Evolutionary conservation across 2,329 filamentous ascomycete genomes (phyloP), one percentile per base, ranked within the genome.

Genomic region (Pseudogymnoascus sp.): DNA sequence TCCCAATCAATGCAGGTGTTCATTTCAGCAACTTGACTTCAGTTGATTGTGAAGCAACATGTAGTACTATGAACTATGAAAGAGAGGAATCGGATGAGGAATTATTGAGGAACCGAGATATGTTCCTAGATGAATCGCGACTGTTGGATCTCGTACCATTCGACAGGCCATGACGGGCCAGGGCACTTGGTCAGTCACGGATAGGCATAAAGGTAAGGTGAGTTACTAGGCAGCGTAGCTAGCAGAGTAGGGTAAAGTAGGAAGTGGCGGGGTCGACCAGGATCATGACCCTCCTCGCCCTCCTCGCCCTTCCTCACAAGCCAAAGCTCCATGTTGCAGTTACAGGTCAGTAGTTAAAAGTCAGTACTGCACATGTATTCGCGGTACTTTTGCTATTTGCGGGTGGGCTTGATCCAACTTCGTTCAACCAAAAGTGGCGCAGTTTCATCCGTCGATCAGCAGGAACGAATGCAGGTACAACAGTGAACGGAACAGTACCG

Each of bases 71-170:
- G 10, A 19, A 33, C 50, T 19, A 56, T 19, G 10, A 19, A n/a
- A 33, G 29, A 33, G 50, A 29, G 24, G 24, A 33, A 56, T 56
- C 11, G 1, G n/a, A 7, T 4, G n/a, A 33, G 47, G 1, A 53
- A 53, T 16, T 53, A 53, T 3, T 53, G 10, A 31, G 26, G 29
- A 56, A 56, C n/a, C 10, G 50, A 56, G 26, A 56, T 56, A 56
- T 21, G 50, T 33, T 56, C 50, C 50, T 56, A 33, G 50, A 33
- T 56, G 50, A 56, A 56, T 56, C 50, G 50, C 50, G 50, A 56
- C 50, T 6, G 29, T 56, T 33, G 50, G 33, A 56, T 56, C 50
- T 56, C 50, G 50, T 56, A 56, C 50, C 50, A 56, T 19, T 19
- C n/a, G n/a, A 19, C 1, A 2, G 33, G 50, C 29, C 50, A 56